Percentiles rank a stretch among this genome's conserved stretches.
Evolutionary conservation across 805 yeast genomes (phyloP).

Genomic region (Cyberlindnera veronae): DNA sequence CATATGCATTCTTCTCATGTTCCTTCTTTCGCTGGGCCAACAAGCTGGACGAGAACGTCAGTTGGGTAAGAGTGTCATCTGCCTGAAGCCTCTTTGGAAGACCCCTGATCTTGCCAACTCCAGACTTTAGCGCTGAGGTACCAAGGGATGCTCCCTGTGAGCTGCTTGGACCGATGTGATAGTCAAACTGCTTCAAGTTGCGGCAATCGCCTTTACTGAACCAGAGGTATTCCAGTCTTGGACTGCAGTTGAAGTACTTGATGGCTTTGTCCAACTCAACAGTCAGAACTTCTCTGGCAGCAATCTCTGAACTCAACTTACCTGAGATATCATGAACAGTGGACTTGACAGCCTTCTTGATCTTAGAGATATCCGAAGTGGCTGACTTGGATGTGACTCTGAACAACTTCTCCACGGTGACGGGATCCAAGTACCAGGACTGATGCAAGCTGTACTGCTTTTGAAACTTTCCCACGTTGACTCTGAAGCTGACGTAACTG

Average conservation of each 20-base stretch:
- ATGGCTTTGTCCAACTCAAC: slow-evolving; percentile 33
- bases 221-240: slow-evolving; percentile 43
- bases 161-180: slow-evolving; percentile 8
- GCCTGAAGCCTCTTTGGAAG: slow-evolving; percentile 24
- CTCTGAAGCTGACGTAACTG: slow-evolving; percentile 65
- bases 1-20: not conserved
- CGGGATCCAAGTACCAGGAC: slow-evolving; percentile 52
- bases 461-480: slow-evolving; percentile 74
- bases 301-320: slow-evolving; percentile 32
- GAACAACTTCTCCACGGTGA: slow-evolving; percentile 48
- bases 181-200: slow-evolving; percentile 29
- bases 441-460: slow-evolving; percentile 55
- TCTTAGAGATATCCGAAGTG: slow-evolving; percentile 42
- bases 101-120: slow-evolving; percentile 27
- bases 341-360: slow-evolving; percentile 65
- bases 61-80: slow-evolving; percentile 15
- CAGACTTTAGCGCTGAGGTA: slow-evolving; percentile 21
- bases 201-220: slow-evolving; percentile 44
- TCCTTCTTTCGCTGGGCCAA: slow-evolving; percentile 4
- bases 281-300: slow-evolving; percentile 37
- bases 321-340: slow-evolving; percentile 66
- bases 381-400: slow-evolving; percentile 44
- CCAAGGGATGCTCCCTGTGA: slow-evolving; percentile 9
- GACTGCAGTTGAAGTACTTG: slow-evolving; percentile 28
- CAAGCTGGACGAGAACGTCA: slow-evolving; percentile 2